These are phyloP conservation scores for Kokia cookei DNA, from an alignment of 441 rosid species.

Conservation along the genomic window DNA sequence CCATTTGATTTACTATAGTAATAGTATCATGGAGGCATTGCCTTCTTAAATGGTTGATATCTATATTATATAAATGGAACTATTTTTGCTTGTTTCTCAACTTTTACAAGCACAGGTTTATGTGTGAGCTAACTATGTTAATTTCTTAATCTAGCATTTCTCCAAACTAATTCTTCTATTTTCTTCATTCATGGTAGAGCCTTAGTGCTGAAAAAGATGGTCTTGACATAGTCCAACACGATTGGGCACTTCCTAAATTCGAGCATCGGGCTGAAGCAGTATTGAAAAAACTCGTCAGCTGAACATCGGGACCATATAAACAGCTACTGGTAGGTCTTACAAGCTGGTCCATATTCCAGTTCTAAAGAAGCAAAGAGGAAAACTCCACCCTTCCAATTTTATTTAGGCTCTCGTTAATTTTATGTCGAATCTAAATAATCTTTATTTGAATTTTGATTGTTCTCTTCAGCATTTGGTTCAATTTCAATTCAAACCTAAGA, in stretches of 20 bases:
- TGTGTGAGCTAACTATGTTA: not conserved
- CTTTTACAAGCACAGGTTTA: not conserved
- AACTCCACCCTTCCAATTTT: not conserved
- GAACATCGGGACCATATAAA: slow-evolving; percentile 9
- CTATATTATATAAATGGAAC: not conserved
- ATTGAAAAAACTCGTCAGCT: slow-evolving; percentile 54
- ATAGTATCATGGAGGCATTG: not conserved
- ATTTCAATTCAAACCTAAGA: not conserved
- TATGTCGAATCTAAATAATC: not conserved
- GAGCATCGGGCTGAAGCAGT: slow-evolving; percentile 89
- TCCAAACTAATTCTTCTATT: not conserved
- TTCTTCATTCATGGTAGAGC: slow-evolving; percentile 38
- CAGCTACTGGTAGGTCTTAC: not conserved
- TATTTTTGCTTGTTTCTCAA: not conserved
- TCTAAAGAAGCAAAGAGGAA: not conserved
- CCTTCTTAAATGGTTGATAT: not conserved
- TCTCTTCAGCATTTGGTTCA: not conserved
- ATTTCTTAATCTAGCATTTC: not conserved
- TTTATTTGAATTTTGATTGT: not conserved
- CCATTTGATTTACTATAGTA: too few species aligned
- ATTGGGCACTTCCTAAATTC: slow-evolving; percentile 82
- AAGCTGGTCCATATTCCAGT: not conserved
- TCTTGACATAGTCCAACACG: slow-evolving; percentile 85
- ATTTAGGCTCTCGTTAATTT: not conserved
- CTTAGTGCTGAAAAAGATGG: slow-evolving; percentile 89